Evolutionary conservation across 495 filamentous ascomycete species (phyloP), one percentile per base, ranked within the genome.

Genomic region (Venustampulla echinocandica): DNA sequence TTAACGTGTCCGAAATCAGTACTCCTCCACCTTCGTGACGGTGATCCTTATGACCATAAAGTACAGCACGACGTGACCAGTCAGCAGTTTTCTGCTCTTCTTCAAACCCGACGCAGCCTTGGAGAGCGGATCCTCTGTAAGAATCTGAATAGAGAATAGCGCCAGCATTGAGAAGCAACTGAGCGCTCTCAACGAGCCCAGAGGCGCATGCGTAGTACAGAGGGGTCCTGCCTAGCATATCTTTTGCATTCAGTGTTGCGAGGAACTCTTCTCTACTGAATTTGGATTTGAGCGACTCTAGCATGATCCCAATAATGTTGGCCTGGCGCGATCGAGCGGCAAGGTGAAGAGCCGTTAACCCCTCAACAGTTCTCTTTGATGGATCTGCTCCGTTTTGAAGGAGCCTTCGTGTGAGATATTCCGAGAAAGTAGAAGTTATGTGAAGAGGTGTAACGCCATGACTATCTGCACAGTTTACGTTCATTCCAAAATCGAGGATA

Each of bases 141-240:
- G 11, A 7, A 9, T 32, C 19, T n/a, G 34, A 30, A 7, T 51
- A 47, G 7, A 57, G 54, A 47, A 58, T 37, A 2, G 64, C 66
- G 4, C 64, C 64, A n/a, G 59, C 54, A 2, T 56, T 15, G 2
- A 70, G 54, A 0, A 72, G 53, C 1, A 70, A 43, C 2, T 22
- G 39, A 17, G 66, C 61, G 4, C 49, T 64, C 49, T 69, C 63
- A 22, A 38, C 49, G 42, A 61, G 49, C 11, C 67, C 67, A 9
- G 67, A 69, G 7, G 49, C 38, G 50, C 63, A 64, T 1, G 67
- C 68, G 13, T 62, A 52, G 41, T 62, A 63, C 0, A 71, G 46
- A 0, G 65, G 56, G 0, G 65, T 62, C 7, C 47, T 45, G 44
- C 64, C 50, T 34, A 64, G 38, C 35, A 52, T 2, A 17, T 51